Evolutionary conservation across 768 basidiomycete genomes (phyloP).

Genomic region (Boletus reticulatus): DNA sequence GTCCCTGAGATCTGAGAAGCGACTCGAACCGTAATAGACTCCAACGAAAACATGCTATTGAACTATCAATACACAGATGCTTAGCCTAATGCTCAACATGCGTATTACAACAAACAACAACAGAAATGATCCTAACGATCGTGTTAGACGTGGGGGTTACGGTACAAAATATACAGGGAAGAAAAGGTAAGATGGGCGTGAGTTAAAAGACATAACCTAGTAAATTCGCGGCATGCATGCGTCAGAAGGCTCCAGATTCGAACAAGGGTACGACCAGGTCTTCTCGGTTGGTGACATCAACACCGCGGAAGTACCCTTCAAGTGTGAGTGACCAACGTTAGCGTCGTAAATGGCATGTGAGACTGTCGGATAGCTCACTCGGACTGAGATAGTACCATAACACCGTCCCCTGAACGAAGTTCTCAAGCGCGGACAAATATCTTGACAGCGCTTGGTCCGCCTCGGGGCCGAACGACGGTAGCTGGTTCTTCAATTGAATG

Average conservation of each 20-base stretch:
- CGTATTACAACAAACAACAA: slow-evolving; percentile 15
- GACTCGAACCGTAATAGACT: background rate
- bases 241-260: slow-evolving; percentile 23
- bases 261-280: slow-evolving; percentile 31
- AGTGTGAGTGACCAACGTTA: slow-evolving; percentile 6
- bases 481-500: slow-evolving; percentile 26
- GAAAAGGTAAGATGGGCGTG: background rate
- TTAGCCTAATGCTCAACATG: slow-evolving; percentile 1
- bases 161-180: slow-evolving; percentile 22
- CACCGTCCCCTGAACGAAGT: slow-evolving; percentile 39
- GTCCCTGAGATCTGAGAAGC: background rate
- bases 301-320: slow-evolving; percentile 33
- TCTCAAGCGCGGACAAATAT: slow-evolving; percentile 36
- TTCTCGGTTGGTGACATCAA: slow-evolving; percentile 31
- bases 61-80: slow-evolving; percentile 1
- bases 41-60: background rate
- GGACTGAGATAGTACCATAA: slow-evolving; percentile 41
- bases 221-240: background rate
- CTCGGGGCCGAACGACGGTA: slow-evolving; percentile 36
- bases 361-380: slow-evolving; percentile 22
- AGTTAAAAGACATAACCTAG: background rate
- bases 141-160: slow-evolving; percentile 11
- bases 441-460: slow-evolving; percentile 33
- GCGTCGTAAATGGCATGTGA: slow-evolving; percentile 1
- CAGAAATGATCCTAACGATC: slow-evolving; percentile 13